Evolutionary conservation across 2,329 filamentous ascomycete species (phyloP).

Genomic region (Aspergillus sp.): DNA sequence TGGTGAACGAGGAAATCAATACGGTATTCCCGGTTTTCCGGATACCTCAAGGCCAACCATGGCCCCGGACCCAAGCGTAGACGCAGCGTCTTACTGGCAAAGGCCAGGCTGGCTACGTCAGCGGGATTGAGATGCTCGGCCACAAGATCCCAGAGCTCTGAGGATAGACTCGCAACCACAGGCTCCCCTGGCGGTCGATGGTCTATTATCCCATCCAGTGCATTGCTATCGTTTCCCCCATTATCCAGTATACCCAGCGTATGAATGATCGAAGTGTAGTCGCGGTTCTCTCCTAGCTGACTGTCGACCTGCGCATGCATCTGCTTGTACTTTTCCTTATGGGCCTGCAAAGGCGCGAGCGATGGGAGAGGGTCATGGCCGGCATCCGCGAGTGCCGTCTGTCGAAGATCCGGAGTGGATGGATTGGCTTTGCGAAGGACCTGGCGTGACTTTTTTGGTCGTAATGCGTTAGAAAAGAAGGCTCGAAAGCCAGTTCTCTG

Average conservation of each 20-base stretch:
- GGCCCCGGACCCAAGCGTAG: conserved; percentile 37
- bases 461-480: conserved; percentile 24
- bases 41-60: conserved; percentile 35
- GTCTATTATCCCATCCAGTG: conserved; percentile 10
- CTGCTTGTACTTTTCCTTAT: conserved; percentile 28
- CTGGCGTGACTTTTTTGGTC: conserved; percentile 33
- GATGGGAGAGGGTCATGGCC: conserved; percentile 22
- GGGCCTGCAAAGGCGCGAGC: conserved; percentile 29
- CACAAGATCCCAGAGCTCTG: conserved; percentile 44
- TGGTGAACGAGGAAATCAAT: conserved; percentile 49
- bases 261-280: conserved; percentile 34
- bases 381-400: conserved; percentile 12
- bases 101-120: conserved; percentile 47
- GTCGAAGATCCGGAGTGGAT: conserved; percentile 24
- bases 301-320: conserved; percentile 24
- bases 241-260: conserved; percentile 28
- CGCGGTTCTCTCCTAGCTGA: conserved; percentile 31
- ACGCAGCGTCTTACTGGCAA: conserved; percentile 46
- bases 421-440: conserved; percentile 28
- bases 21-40: conserved; percentile 43
- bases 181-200: conserved; percentile 32
- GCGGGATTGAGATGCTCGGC: conserved; percentile 37
- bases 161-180: conserved; percentile 42
- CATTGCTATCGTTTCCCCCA: conserved; percentile 15
- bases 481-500: conserved; percentile 24